phyloP scores from a whole-genome alignment of 2,329 filamentous ascomycete species.

The Orbilia ellipsospora region DNA sequence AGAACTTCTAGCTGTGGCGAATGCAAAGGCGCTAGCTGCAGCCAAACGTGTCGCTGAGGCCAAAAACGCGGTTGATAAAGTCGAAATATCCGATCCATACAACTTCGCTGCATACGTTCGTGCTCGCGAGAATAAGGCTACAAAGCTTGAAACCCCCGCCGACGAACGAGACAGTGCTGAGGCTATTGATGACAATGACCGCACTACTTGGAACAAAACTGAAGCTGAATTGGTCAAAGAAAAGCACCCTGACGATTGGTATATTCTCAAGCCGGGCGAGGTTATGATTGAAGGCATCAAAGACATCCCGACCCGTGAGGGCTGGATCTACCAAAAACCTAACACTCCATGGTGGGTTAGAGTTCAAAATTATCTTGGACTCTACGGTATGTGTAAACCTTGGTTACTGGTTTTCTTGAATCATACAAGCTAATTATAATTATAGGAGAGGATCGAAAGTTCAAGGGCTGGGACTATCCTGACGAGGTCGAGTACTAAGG shows the following conservation, averaged over 20 bases:
- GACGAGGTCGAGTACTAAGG: conserved; percentile 3
- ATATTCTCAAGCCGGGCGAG: conserved; percentile 17
- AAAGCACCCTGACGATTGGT: conserved; percentile 45
- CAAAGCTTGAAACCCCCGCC: conserved; percentile 22
- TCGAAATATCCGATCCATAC: conserved; percentile 29
- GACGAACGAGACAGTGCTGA: conserved; percentile 37
- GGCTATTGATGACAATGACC: conserved; percentile 29
- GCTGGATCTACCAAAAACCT: conserved; percentile 33
- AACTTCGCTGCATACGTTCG: conserved; percentile 44
- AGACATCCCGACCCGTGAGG: conserved; percentile 37
- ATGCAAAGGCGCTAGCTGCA: background rate
- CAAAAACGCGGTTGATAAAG: background rate
- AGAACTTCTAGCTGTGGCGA: conserved; percentile 26
- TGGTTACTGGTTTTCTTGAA: background rate
- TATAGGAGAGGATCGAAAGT: conserved; percentile 25
- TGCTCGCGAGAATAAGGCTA: conserved; percentile 21
- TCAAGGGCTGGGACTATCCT: conserved; percentile 44
- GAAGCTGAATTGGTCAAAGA: conserved; percentile 21
- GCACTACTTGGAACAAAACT: conserved; percentile 48
- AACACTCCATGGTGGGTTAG: conserved; percentile 43
- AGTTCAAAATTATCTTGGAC: conserved; percentile 26
- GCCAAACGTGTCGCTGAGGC: background rate
- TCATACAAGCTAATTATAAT: background rate
- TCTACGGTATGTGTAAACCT: conserved; percentile 25
- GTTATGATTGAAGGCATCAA: conserved; percentile 34